Evolutionary conservation across 2,329 filamentous ascomycete genomes (phyloP).

Genomic region (Alternaria dauci): DNA sequence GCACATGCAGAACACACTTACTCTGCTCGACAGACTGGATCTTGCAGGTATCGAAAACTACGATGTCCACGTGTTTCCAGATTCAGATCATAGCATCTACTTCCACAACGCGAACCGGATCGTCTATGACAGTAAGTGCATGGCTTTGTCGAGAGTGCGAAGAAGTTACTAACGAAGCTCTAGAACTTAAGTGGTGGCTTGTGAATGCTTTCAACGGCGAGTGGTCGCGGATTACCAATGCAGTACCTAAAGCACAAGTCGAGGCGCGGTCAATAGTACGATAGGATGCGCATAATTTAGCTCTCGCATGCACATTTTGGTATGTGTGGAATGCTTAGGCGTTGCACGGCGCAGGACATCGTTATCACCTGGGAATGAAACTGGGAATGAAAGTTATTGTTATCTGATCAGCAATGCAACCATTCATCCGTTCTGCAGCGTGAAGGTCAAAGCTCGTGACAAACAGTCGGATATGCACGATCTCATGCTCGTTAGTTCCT

Average conservation of each 20-base stretch:
- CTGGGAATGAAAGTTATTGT: background rate
- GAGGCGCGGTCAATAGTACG: slow-evolving; percentile 29
- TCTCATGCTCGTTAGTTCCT: slow-evolving; percentile 6
- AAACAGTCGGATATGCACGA: background rate
- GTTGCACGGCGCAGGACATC: background rate
- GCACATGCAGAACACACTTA: slow-evolving; percentile 93
- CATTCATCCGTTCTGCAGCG: background rate
- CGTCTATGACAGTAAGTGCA: slow-evolving; percentile 86
- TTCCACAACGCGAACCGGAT: slow-evolving; percentile 93
- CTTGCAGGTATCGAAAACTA: slow-evolving; percentile 86
- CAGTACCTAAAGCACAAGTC: slow-evolving; percentile 55
- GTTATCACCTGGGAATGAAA: background rate
- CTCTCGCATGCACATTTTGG: background rate
- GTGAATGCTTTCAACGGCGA: slow-evolving; percentile 98
- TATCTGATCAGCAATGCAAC: background rate
- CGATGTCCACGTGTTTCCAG: slow-evolving; percentile 94
- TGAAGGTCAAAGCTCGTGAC: background rate
- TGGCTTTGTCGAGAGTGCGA: background rate
- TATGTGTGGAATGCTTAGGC: background rate
- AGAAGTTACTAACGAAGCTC: slow-evolving; percentile 7
- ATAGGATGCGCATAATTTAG: slow-evolving; percentile 10
- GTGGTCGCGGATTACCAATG: slow-evolving; percentile 72
- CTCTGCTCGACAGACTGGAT: slow-evolving; percentile 86
- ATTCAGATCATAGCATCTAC: slow-evolving; percentile 92
- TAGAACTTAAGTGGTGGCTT: slow-evolving; percentile 87